phyloP scores from a whole-genome alignment of 2,329 filamentous ascomycete species.

The Purpureocillium takamizusanense region DNA sequence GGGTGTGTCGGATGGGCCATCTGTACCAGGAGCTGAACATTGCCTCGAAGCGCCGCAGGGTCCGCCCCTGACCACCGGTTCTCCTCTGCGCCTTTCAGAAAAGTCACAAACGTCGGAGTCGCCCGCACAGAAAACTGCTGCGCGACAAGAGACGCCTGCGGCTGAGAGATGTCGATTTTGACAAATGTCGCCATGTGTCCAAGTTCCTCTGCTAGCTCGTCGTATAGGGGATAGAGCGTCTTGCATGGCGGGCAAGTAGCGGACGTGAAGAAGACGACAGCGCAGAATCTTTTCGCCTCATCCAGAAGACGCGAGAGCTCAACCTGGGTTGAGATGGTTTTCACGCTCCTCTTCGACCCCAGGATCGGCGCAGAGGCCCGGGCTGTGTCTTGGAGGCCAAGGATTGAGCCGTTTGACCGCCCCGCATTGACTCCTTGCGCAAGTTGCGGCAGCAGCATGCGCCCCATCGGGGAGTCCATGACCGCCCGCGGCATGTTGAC shows the following conservation, averaged over 20 bases:
- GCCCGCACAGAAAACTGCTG: constrained; percentile 59
- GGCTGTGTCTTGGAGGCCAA: constrained; percentile 38
- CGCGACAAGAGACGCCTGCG: constrained; percentile 53
- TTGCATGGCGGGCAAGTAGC: constrained; percentile 81
- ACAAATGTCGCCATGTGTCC: constrained; percentile 62
- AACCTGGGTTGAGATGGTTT: constrained; percentile 41
- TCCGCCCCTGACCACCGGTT: constrained; percentile 78
- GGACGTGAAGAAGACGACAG: constrained; percentile 87
- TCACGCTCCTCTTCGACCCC: constrained; percentile 33
- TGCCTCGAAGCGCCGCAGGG: constrained; percentile 55
- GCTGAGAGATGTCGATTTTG: constrained; percentile 70
- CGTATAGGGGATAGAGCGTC: constrained; percentile 70
- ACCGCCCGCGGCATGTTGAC: constrained; percentile 77
- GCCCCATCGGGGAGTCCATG: constrained; percentile 76
- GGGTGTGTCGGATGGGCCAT: constrained; percentile 70
- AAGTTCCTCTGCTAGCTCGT: constrained; percentile 67
- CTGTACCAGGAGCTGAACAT: constrained; percentile 64
- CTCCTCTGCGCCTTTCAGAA: constrained; percentile 64
- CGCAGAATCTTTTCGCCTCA: constrained; percentile 58
- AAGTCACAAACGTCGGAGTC: constrained; percentile 86
- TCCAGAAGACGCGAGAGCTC: constrained; percentile 27
- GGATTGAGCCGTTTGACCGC: constrained; percentile 40
- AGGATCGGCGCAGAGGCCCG: constrained; percentile 9
- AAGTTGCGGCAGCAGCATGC: constrained; percentile 72
- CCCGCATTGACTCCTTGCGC: constrained; percentile 40